A percentile compares a stretch with the other conserved stretches of the same genome.
These are phyloP conservation scores for Thalassiosira hispida DNA, from an alignment of 352 stramenopile species.

Conservation along the genomic window DNA sequence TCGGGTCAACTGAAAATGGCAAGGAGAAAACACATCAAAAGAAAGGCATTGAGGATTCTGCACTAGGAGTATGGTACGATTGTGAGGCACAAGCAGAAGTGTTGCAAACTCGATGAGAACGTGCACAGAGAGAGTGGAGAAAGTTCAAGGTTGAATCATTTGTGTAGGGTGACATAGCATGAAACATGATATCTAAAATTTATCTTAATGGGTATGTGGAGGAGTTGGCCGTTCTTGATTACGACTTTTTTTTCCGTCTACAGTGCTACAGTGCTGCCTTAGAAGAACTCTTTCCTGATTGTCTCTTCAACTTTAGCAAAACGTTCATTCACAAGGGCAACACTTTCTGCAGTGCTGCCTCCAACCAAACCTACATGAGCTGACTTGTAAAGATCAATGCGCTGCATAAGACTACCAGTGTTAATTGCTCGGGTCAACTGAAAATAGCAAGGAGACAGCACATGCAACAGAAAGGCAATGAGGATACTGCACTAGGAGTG, in stretches of 20 bases:
- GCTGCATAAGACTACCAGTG: constrained; percentile 30
- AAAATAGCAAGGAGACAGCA: not conserved
- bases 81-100: not conserved
- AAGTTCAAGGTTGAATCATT: no score
- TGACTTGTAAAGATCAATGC: constrained; percentile 54
- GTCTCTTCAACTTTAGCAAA: constrained; percentile 46
- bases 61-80: not conserved
- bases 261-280: not conserved
- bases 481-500: not conserved
- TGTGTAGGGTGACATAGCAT: no score
- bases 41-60: not conserved
- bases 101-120: constrained; percentile 56
- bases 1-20: constrained; percentile 28
- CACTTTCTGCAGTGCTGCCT: constrained; percentile 9
- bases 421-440: constrained; percentile 41
- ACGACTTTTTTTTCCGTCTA: no score
- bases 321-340: constrained; percentile 25
- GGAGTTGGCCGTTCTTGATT: no score
- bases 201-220: no score
- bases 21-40: not conserved
- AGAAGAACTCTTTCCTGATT: constrained; percentile 40
- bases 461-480: not conserved
- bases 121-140: constrained; percentile 70
- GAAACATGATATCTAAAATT: no score
- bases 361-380: constrained; percentile 31